phyloP scores from a whole-genome alignment of 2,329 filamentous ascomycete genomes.

The Aspergillus sp. region DNA sequence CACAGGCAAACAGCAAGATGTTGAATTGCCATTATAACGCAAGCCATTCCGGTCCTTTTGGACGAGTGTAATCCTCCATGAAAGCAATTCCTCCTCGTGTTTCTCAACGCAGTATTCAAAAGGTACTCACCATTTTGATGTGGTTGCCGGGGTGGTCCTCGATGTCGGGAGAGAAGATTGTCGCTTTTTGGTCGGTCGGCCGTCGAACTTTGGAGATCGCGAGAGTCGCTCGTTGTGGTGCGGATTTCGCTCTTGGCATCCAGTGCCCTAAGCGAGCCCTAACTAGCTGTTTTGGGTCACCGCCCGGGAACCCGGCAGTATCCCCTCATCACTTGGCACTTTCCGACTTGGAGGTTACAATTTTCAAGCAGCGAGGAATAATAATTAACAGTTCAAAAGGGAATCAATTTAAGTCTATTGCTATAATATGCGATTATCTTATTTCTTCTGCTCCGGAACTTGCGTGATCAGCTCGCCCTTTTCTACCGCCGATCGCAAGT shows the following conservation, averaged over 20 bases:
- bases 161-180: conserved; percentile 40
- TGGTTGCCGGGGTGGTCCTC: conserved; percentile 45
- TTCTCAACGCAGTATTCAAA: conserved; percentile 10
- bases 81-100: not conserved
- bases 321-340: not conserved
- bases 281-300: conserved; percentile 29
- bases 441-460: conserved; percentile 57
- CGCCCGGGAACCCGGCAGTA: conserved; percentile 18
- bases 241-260: conserved; percentile 43
- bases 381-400: not conserved
- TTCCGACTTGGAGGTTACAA: not conserved
- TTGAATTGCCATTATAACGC: conserved; percentile 2
- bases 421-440: not conserved
- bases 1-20: not conserved
- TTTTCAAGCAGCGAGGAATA: not conserved
- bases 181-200: conserved; percentile 38
- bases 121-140: conserved; percentile 48
- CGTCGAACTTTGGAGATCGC: conserved; percentile 32
- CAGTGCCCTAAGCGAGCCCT: conserved; percentile 44
- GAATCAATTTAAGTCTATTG: not conserved
- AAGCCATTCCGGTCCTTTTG: not conserved
- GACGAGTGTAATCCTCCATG: not conserved
- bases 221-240: conserved; percentile 34
- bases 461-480: conserved; percentile 59
- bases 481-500: conserved; percentile 57